A percentile compares a stretch with the other conserved stretches of the same genome.
These are phyloP conservation scores for Colletotrichum gigasporum DNA, from an alignment of 2,329 filamentous ascomycete genomes.

Conservation along the genomic window DNA sequence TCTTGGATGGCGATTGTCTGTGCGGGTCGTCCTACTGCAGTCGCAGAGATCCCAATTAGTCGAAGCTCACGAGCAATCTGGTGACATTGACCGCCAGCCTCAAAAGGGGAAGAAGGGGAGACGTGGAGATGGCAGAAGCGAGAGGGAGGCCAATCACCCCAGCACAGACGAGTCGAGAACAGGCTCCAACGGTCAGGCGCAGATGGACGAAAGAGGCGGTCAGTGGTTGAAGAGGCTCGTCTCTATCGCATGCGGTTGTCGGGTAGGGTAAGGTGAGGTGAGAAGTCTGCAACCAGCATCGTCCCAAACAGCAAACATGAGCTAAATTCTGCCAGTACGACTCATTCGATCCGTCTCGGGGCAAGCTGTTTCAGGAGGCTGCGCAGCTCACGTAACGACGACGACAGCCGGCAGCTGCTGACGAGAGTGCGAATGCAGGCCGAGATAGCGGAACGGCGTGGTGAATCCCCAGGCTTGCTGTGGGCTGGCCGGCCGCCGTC, in stretches of 20 bases:
- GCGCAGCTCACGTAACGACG: neutral
- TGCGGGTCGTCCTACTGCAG: slow-evolving; percentile 16
- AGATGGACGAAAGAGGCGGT: slow-evolving; percentile 19
- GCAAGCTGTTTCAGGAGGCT: slow-evolving; percentile 23
- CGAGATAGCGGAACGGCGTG: too few relatives aligned
- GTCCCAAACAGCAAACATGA: slow-evolving; percentile 25
- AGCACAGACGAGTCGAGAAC: slow-evolving; percentile 14
- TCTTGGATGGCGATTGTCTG: slow-evolving; percentile 18
- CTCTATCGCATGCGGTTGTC: neutral
- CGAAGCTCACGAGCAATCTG: slow-evolving; percentile 18
- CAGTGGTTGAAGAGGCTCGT: slow-evolving; percentile 6
- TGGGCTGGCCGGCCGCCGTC: neutral
- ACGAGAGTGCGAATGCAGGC: too few relatives aligned
- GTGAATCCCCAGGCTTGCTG: too few relatives aligned
- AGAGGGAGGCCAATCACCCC: neutral
- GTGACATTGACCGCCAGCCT: slow-evolving; percentile 14
- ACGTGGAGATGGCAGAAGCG: neutral
- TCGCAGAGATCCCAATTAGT: slow-evolving; percentile 17
- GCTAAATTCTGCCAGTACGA: slow-evolving; percentile 16
- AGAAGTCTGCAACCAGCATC: slow-evolving; percentile 1
- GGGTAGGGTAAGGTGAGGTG: neutral
- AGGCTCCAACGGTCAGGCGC: slow-evolving; percentile 3
- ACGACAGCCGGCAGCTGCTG: neutral
- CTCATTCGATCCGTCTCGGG: slow-evolving; percentile 5
- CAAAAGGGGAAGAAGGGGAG: neutral